Evolutionary conservation across 2,329 filamentous ascomycete genomes (phyloP).

Genomic region (Penicillium brevicompactum): DNA sequence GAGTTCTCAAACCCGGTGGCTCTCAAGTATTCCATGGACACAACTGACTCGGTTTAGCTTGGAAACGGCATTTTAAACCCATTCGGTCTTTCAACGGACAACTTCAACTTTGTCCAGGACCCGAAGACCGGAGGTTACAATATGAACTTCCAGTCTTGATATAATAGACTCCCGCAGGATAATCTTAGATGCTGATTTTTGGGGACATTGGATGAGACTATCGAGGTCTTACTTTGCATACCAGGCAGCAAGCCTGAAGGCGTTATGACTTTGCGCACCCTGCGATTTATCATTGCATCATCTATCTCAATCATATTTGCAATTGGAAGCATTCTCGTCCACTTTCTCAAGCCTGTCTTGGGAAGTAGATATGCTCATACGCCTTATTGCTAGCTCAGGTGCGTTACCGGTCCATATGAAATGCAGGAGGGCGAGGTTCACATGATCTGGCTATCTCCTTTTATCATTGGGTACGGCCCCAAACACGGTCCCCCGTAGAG

Average conservation of each 20-base stretch:
- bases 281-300: not conserved
- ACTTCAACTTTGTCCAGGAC: slow-evolving; percentile 92
- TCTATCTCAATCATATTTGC: not conserved
- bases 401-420: too few species aligned
- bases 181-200: not conserved
- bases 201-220: not conserved
- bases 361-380: too few species aligned
- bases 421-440: too few species aligned
- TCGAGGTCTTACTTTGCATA: slow-evolving; percentile 1
- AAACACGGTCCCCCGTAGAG: not conserved
- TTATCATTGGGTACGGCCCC: not conserved
- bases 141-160: slow-evolving; percentile 71
- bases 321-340: too few species aligned
- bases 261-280: not conserved
- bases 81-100: slow-evolving; percentile 90
- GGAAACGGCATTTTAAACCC: slow-evolving; percentile 91
- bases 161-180: not conserved
- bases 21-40: not conserved
- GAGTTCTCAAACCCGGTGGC: slow-evolving; percentile 33
- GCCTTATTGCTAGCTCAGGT: too few species aligned
- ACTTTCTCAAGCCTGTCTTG: too few species aligned
- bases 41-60: slow-evolving; percentile 51
- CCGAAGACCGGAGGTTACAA: slow-evolving; percentile 88
- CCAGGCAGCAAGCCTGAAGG: slow-evolving; percentile 7
- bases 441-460: too few species aligned